phyloP scores from a whole-genome alignment of 441 rosid species.

The Breynia disticha region DNA sequence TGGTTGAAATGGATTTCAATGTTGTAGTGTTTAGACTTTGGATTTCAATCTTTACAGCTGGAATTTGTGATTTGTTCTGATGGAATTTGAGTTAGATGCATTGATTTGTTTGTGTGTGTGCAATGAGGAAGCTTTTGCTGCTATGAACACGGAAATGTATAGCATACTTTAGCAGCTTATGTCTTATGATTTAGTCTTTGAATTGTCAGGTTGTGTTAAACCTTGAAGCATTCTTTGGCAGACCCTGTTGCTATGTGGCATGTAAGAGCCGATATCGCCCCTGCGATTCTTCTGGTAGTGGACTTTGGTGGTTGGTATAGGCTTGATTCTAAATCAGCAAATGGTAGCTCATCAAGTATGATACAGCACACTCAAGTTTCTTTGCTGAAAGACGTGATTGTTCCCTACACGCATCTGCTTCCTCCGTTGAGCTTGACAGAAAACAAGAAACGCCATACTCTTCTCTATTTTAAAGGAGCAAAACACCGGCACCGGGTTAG shows the following conservation, averaged over 20 bases:
- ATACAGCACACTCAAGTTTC: slow-evolving; percentile 86
- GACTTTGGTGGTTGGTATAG: slow-evolving; percentile 96
- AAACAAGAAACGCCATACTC: slow-evolving; percentile 48
- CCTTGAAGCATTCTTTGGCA: slow-evolving; percentile 84
- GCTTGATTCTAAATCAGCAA: slow-evolving; percentile 58
- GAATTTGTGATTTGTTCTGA: too few species aligned
- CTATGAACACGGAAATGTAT: not conserved
- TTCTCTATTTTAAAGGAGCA: slow-evolving; percentile 92
- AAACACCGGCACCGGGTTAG: slow-evolving; percentile 83
- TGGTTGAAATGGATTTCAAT: too few species aligned
- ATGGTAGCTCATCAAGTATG: slow-evolving; percentile 41
- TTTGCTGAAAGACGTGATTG: slow-evolving; percentile 82
- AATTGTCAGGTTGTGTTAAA: slow-evolving; percentile 68
- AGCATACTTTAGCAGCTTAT: slow-evolving; percentile 41
- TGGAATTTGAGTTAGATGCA: too few species aligned
- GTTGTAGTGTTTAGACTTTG: too few species aligned
- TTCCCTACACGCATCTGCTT: slow-evolving; percentile 81
- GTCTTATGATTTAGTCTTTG: slow-evolving; percentile 46
- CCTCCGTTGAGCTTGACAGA: slow-evolving; percentile 47
- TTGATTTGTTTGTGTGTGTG: too few species aligned
- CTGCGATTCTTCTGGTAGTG: slow-evolving; percentile 74
- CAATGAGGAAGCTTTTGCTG: too few species aligned
- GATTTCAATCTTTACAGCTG: too few species aligned
- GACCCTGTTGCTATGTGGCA: slow-evolving; percentile 99
- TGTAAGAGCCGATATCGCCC: slow-evolving; percentile 74